Conservation (phyloP, 2,329 filamentous ascomycete genomes). For the Arthrocladium fulminans region DNA sequence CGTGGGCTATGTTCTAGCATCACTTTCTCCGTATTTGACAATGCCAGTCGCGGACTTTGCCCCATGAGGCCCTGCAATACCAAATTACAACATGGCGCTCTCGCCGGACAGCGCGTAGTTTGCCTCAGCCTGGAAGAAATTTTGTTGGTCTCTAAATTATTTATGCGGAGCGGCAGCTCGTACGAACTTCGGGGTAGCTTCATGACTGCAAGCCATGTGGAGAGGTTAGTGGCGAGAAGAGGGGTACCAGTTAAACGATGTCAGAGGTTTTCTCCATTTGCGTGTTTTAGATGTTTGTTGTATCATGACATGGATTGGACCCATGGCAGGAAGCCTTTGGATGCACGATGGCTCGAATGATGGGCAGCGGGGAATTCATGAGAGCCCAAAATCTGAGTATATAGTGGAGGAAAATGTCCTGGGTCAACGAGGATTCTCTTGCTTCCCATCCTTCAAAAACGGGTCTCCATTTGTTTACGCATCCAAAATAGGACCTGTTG, state of each 20-base stretch:
- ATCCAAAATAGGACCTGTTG: background rate
- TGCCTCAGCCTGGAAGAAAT: too few relatives aligned
- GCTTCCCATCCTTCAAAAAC: background rate
- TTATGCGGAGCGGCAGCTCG: too few relatives aligned
- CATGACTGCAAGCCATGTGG: background rate
- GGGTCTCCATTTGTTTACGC: slow-evolving; percentile 2
- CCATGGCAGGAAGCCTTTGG: background rate
- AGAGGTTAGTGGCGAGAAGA: slow-evolving; percentile 3
- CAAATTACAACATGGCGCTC: too few relatives aligned
- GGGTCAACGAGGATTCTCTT: background rate
- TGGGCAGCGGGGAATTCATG: background rate
- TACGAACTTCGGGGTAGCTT: background rate
- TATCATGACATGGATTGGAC: background rate
- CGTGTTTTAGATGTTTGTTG: background rate
- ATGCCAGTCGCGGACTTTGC: too few relatives aligned
- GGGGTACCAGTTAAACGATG: slow-evolving; percentile 2
- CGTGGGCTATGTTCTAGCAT: too few relatives aligned
- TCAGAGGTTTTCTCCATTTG: slow-evolving; percentile 5
- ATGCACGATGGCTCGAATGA: background rate
- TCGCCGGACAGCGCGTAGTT: too few relatives aligned
- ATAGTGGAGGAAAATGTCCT: slow-evolving; percentile 6
- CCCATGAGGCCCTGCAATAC: too few relatives aligned
- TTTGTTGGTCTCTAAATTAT: too few relatives aligned
- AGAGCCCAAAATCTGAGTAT: background rate
- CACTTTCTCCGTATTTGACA: too few relatives aligned